A percentile compares a stretch with the other conserved stretches of the same genome.
Conservation (phyloP, 2,329 filamentous ascomycete genomes). For the Hymenotorrendiella dingleyae region DNA sequence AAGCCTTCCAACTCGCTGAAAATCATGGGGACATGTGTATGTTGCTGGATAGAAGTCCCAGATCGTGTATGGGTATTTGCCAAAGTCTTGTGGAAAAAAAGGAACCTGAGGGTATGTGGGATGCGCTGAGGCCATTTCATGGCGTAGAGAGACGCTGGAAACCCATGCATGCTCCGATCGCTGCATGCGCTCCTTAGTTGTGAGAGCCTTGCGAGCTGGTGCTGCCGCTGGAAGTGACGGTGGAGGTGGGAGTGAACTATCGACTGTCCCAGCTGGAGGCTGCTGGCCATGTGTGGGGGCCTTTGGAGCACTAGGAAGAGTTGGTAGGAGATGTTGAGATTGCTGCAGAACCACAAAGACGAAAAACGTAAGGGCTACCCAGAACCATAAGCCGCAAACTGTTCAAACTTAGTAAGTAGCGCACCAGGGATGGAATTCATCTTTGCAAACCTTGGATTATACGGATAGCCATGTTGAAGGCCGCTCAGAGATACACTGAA, state of each 20-base stretch:
- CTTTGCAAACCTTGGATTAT: slow-evolving; percentile 18
- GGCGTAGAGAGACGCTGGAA: slow-evolving; percentile 18
- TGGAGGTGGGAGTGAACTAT: not conserved
- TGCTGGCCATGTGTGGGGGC: not conserved
- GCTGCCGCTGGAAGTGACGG: not conserved
- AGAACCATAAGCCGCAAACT: slow-evolving; percentile 26
- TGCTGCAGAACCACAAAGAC: slow-evolving; percentile 20
- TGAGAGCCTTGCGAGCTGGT: slow-evolving; percentile 9
- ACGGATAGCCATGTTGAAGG: slow-evolving; percentile 22
- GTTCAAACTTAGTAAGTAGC: not conserved
- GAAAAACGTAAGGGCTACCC: slow-evolving; percentile 24
- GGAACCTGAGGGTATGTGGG: slow-evolving; percentile 19
- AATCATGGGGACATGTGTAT: slow-evolving; percentile 36
- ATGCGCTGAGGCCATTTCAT: slow-evolving; percentile 19
- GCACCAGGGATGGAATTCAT: not conserved
- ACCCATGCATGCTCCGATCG: slow-evolving; percentile 23
- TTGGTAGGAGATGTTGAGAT: slow-evolving; percentile 4
- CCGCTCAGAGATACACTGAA: too few relatives aligned
- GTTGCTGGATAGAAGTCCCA: slow-evolving; percentile 37
- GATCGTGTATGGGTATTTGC: slow-evolving; percentile 30
- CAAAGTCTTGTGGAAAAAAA: slow-evolving; percentile 23
- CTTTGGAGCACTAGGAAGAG: too few relatives aligned
- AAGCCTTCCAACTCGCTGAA: slow-evolving; percentile 34
- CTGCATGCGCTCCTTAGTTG: slow-evolving; percentile 18
- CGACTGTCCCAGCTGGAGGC: not conserved